phyloP scores from a whole-genome alignment of 2,329 filamentous ascomycete genomes.

The Epichloe typhina region DNA sequence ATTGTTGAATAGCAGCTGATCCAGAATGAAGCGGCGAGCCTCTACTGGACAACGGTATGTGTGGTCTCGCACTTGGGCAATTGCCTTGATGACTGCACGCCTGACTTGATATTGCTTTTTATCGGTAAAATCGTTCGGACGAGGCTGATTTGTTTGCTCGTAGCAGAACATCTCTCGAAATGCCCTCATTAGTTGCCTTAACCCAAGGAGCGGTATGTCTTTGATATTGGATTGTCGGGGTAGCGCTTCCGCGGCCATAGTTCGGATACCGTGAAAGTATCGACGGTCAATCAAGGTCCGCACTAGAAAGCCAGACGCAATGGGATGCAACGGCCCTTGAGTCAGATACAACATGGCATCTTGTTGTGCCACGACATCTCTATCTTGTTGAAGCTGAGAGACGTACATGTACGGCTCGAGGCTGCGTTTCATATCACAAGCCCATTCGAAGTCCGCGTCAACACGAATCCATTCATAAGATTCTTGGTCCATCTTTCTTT shows the following conservation, averaged over 20 bases:
- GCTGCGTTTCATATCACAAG: conserved; percentile 66
- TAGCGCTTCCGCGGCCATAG: conserved; percentile 68
- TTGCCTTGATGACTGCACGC: conserved; percentile 66
- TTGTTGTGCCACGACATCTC: conserved; percentile 83
- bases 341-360: conserved; percentile 66
- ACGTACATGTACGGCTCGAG: conserved; percentile 97
- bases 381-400: conserved; percentile 91
- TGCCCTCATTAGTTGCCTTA: conserved; percentile 71
- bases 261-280: conserved; percentile 88
- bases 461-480: conserved; percentile 98
- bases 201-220: conserved; percentile 58
- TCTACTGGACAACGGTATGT: conserved; percentile 61
- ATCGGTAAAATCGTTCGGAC: conserved; percentile 84
- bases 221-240: conserved; percentile 59
- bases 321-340: conserved; percentile 53
- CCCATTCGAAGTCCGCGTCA: conserved; percentile 97
- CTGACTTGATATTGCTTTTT: conserved; percentile 77
- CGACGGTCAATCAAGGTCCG: conserved; percentile 82
- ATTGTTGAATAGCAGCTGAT: conserved; percentile 86
- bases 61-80: conserved; percentile 65
- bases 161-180: conserved; percentile 86
- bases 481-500: conserved; percentile 85
- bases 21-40: conserved; percentile 73
- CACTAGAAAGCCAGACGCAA: conserved; percentile 79
- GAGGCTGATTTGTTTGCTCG: conserved; percentile 61